These are phyloP conservation scores for Noccaea bulbosa DNA, from an alignment of 345 rosid species.

Conservation along the genomic window DNA sequence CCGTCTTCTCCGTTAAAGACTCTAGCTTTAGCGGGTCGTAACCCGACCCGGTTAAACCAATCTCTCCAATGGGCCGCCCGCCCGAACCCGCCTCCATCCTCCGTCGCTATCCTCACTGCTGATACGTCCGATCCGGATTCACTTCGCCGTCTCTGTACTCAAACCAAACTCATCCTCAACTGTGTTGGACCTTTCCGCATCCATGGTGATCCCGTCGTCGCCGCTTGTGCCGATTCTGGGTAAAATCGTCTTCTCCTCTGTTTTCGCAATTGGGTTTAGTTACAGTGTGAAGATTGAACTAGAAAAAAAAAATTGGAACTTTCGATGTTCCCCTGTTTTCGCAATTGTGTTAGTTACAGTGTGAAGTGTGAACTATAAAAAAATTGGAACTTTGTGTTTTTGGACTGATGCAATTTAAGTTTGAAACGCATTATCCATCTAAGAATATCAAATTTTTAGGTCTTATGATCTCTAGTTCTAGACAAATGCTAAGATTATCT, in stretches of 20 bases:
- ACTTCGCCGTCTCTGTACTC: constrained; percentile 66
- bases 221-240: constrained; percentile 84
- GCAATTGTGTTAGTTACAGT: not conserved
- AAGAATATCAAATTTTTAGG: constrained; percentile 2
- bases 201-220: constrained; percentile 76
- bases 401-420: not conserved
- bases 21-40: constrained; percentile 86
- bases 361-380: not conserved
- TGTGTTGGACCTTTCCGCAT: constrained; percentile 90
- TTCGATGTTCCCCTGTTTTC: constrained; percentile 4
- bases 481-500: not conserved
- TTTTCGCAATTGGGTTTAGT: not conserved
- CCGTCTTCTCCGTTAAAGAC: constrained; percentile 68
- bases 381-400: constrained; percentile 2
- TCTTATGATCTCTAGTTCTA: not conserved
- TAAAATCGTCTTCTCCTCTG: constrained; percentile 17
- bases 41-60: constrained; percentile 54
- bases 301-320: not conserved
- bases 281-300: not conserved
- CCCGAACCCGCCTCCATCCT: constrained; percentile 57
- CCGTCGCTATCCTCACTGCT: constrained; percentile 64
- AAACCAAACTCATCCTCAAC: constrained; percentile 73
- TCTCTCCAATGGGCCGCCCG: constrained; percentile 80
- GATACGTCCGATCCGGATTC: constrained; percentile 77
- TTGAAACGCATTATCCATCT: not conserved